A percentile compares a stretch with the other conserved stretches of the same genome.
Evolutionary conservation across 805 yeast species (phyloP).

Genomic region (Nematodospora valgi): DNA sequence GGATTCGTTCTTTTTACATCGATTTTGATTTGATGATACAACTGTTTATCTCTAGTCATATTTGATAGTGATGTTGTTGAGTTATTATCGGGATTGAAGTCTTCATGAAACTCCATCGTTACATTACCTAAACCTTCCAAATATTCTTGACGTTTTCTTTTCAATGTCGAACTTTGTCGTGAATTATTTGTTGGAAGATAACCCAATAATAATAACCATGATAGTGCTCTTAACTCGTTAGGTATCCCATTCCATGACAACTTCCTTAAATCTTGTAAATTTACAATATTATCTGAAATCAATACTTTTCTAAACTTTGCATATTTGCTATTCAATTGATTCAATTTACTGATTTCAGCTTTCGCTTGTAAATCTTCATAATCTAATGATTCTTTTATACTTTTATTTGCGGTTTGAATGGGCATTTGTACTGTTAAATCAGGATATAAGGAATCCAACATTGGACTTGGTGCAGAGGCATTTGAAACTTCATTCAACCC

Average conservation of each 20-base stretch:
- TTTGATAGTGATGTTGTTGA: slow-evolving; percentile 9
- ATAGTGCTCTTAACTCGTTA: slow-evolving; percentile 66
- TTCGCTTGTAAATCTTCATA: slow-evolving; percentile 31
- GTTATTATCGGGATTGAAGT: slow-evolving; percentile 13
- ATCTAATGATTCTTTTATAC: slow-evolving; percentile 9
- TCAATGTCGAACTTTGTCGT: slow-evolving; percentile 65
- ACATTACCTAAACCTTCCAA: slow-evolving; percentile 65
- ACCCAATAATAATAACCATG: slow-evolving; percentile 89
- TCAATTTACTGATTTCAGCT: slow-evolving; percentile 53
- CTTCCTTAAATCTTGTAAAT: slow-evolving; percentile 66
- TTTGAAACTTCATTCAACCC: slow-evolving; percentile 45
- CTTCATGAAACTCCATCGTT: slow-evolving; percentile 41
- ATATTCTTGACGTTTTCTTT: slow-evolving; percentile 84
- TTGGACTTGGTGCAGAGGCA: slow-evolving; percentile 24
- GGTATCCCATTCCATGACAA: slow-evolving; percentile 97
- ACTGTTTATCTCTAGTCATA: slow-evolving; percentile 42
- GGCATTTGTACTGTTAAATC: slow-evolving; percentile 23
- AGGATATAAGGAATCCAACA: slow-evolving; percentile 36
- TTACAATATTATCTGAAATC: slow-evolving; percentile 44
- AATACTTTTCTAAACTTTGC: slow-evolving; percentile 65
- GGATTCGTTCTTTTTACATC: slow-evolving; percentile 96
- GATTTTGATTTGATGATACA: slow-evolving; percentile 94
- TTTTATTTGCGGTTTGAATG: background rate
- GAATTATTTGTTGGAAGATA: slow-evolving; percentile 83
- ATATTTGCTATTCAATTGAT: slow-evolving; percentile 59